A percentile compares a stretch with the other conserved stretches of the same genome.
Conservation (phyloP, 805 yeast genomes). For the Starmerella stigmatis region DNA sequence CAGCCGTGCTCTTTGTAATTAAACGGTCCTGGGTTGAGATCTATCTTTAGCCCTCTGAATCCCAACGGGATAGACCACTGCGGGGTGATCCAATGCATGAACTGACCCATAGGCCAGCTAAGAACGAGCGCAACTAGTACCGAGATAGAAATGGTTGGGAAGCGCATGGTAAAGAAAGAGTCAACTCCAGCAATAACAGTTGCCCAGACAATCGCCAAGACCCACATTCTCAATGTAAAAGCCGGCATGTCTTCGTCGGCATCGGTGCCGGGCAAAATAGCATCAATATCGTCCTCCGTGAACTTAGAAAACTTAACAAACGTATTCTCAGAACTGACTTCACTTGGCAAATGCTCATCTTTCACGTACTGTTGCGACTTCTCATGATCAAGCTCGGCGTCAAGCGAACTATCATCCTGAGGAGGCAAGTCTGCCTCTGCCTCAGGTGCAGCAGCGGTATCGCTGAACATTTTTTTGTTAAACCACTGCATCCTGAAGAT, state of each 20-base stretch:
- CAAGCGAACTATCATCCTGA: not conserved
- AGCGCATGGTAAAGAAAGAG: constrained; percentile 47
- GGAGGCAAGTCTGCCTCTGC: not conserved
- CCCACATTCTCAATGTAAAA: constrained; percentile 49
- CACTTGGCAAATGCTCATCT: not conserved
- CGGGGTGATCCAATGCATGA: constrained; percentile 38
- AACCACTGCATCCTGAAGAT: not conserved
- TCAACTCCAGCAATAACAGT: constrained; percentile 51
- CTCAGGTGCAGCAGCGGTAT: constrained; percentile 1
- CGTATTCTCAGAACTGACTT: not conserved
- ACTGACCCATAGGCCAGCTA: constrained; percentile 54
- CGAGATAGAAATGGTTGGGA: constrained; percentile 44
- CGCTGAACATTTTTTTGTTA: not conserved
- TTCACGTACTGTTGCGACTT: not conserved
- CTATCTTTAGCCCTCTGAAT: constrained; percentile 30
- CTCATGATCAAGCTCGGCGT: not conserved
- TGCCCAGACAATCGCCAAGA: constrained; percentile 43
- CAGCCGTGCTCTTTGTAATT: constrained; percentile 55
- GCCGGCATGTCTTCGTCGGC: constrained; percentile 43
- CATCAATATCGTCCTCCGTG: constrained; percentile 13
- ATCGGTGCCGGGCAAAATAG: constrained; percentile 15
- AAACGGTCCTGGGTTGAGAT: constrained; percentile 52
- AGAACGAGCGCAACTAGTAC: constrained; percentile 49
- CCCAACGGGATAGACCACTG: constrained; percentile 20
- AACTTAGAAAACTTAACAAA: constrained; percentile 5